These are phyloP conservation scores for Trametes meyenii DNA, from an alignment of 768 basidiomycete species.

Conservation along the genomic window DNA sequence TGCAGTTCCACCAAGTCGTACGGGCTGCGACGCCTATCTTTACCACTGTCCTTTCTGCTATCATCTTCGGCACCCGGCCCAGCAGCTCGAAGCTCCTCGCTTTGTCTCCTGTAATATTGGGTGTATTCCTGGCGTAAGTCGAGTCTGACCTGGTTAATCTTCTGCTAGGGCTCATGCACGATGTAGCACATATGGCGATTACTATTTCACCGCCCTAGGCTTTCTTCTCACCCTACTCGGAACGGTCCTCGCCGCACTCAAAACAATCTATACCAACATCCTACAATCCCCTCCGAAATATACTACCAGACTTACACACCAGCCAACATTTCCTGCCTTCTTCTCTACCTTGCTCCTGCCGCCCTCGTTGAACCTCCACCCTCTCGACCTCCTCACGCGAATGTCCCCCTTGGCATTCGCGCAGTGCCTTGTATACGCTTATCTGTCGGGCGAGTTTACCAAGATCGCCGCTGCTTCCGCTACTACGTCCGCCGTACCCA, in stretches of 20 bases:
- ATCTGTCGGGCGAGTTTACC: slow-evolving; percentile 78
- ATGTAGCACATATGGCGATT: slow-evolving; percentile 89
- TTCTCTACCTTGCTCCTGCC: slow-evolving; percentile 20
- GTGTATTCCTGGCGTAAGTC: slow-evolving; percentile 88
- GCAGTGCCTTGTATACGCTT: slow-evolving; percentile 80
- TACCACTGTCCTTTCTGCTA: slow-evolving; percentile 75
- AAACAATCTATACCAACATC: slow-evolving; percentile 89
- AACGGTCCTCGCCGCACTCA: slow-evolving; percentile 88
- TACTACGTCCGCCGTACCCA: not conserved
- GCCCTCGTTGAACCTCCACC: slow-evolving; percentile 53
- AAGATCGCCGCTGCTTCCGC: slow-evolving; percentile 39
- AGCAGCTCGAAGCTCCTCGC: slow-evolving; percentile 67
- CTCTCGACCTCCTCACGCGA: slow-evolving; percentile 84
- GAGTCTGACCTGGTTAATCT: not conserved
- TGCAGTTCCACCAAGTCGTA: slow-evolving; percentile 95
- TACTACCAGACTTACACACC: slow-evolving; percentile 18
- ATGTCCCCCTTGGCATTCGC: slow-evolving; percentile 93
- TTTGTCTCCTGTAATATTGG: slow-evolving; percentile 82
- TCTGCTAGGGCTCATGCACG: not conserved
- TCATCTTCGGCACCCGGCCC: slow-evolving; percentile 65
- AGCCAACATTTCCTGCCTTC: slow-evolving; percentile 14
- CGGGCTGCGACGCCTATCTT: slow-evolving; percentile 93
- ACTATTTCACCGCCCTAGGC: slow-evolving; percentile 86
- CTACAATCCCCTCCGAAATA: slow-evolving; percentile 50
- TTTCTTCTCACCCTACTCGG: slow-evolving; percentile 88